Percentiles rank a stretch among this genome's conserved stretches.
Evolutionary conservation across 1,284 basidiomycete genomes (phyloP).

Genomic region (Ustilago cynodontis): DNA sequence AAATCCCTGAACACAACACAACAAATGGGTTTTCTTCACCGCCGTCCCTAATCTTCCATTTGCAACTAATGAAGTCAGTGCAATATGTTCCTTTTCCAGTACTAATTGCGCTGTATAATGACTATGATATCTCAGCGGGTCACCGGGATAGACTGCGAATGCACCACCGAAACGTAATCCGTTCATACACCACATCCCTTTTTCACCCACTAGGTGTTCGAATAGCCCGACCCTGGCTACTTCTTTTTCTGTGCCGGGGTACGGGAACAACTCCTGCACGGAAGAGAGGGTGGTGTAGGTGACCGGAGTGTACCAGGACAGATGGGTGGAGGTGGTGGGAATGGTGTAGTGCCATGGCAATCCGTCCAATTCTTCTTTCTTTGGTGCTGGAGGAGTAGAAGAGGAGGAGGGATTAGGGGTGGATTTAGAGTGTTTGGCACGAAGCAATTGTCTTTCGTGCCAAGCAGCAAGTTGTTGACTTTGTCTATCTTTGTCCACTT

Average conservation of each 20-base stretch:
- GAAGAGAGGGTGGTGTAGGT: constrained; percentile 74
- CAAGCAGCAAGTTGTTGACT: constrained; percentile 75
- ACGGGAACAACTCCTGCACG: constrained; percentile 80
- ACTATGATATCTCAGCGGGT: constrained; percentile 94
- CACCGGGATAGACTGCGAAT: constrained; percentile 95
- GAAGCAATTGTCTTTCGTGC: constrained; percentile 17
- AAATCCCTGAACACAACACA: constrained; percentile 75
- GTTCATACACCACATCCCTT: constrained; percentile 73
- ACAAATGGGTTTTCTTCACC: constrained; percentile 93
- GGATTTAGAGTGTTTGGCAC: constrained; percentile 71
- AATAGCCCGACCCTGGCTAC: constrained; percentile 83
- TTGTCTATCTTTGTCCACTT: constrained; percentile 52
- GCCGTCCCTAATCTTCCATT: constrained; percentile 95
- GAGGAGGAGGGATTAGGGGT: constrained; percentile 26
- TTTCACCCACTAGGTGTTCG: constrained; percentile 78
- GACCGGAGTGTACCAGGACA: constrained; percentile 51
- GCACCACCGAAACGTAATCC: constrained; percentile 95
- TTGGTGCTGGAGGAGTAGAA: constrained; percentile 12
- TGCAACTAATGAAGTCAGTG: constrained; percentile 79
- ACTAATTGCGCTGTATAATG: constrained; percentile 81
- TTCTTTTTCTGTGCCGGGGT: constrained; percentile 78
- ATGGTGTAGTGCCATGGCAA: constrained; percentile 45
- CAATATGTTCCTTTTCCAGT: constrained; percentile 2
- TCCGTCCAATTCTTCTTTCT: neutral
- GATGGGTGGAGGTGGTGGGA: constrained; percentile 18